Percentiles rank a stretch among this genome's conserved stretches.
These are phyloP conservation scores for Tolypocladium amazonense DNA, from an alignment of 2,329 filamentous ascomycete genomes.

Conservation along the genomic window DNA sequence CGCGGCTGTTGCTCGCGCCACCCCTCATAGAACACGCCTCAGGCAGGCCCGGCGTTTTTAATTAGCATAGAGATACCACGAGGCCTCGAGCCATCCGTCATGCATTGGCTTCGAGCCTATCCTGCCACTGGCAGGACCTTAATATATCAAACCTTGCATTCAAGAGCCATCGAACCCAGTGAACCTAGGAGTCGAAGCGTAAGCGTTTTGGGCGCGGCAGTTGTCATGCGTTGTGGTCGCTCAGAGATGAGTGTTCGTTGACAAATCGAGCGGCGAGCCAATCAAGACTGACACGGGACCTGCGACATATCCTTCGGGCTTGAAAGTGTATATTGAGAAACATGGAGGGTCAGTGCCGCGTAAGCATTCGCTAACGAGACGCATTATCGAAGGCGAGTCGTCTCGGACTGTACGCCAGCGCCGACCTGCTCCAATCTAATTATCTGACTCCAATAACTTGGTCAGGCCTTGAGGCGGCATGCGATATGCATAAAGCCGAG, in stretches of 20 bases:
- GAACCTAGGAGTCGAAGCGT: not conserved
- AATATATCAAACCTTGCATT: not conserved
- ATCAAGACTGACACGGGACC: not conserved
- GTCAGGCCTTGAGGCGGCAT: not conserved
- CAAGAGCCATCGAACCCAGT: not conserved
- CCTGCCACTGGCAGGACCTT: not conserved
- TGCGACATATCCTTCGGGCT: not conserved
- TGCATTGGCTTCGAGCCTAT: not conserved
- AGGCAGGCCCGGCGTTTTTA: conserved; percentile 5
- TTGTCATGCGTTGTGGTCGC: not conserved
- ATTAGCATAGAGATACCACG: conserved; percentile 6
- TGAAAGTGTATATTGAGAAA: not conserved
- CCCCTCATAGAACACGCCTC: conserved; percentile 1
- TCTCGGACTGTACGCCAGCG: not conserved
- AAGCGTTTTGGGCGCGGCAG: not conserved
- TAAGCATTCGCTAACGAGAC: not conserved
- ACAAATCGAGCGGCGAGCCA: not conserved
- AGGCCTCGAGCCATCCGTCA: not conserved
- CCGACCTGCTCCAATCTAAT: not conserved
- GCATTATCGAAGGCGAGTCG: not conserved
- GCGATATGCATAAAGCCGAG: not conserved
- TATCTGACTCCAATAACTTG: not conserved
- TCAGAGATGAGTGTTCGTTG: not conserved
- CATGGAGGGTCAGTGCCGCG: not conserved
- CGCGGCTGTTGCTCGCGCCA: conserved; percentile 1